phyloP scores from a whole-genome alignment of 2,329 filamentous ascomycete species.

The Fusarium sp. region DNA sequence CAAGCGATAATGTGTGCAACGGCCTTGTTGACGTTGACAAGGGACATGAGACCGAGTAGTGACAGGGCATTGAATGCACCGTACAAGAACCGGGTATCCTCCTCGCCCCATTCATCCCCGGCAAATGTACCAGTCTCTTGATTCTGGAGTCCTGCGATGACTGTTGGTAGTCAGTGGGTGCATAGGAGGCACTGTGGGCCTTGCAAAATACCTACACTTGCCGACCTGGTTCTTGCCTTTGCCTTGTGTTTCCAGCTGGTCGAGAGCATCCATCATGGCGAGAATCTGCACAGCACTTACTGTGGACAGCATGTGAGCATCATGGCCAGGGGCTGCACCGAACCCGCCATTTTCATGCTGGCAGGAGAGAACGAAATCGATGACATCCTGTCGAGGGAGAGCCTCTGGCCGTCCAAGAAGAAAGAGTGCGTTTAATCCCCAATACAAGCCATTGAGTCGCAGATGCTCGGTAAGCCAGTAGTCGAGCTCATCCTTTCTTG shows the following conservation, averaged over 20 bases:
- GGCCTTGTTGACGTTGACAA: constrained; percentile 83
- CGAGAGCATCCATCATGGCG: constrained; percentile 83
- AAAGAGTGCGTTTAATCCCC: constrained; percentile 90
- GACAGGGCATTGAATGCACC: constrained; percentile 90
- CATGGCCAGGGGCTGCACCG: constrained; percentile 91
- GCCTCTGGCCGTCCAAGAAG: constrained; percentile 83
- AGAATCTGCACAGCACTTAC: constrained; percentile 95
- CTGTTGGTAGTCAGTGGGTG: constrained; percentile 52
- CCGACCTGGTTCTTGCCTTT: constrained; percentile 75
- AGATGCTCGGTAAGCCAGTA: constrained; percentile 99
- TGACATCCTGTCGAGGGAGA: constrained; percentile 80
- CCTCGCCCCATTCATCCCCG: constrained; percentile 96
- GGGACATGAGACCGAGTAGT: constrained; percentile 75
- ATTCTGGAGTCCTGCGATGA: constrained; percentile 85
- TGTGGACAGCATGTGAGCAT: constrained; percentile 95
- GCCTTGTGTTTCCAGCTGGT: constrained; percentile 78
- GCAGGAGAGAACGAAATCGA: constrained; percentile 96
- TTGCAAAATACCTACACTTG: constrained; percentile 70
- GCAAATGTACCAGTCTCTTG: constrained; percentile 84
- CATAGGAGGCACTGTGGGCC: constrained; percentile 9
- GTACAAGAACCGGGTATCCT: constrained; percentile 94
- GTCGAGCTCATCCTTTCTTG: constrained; percentile 90
- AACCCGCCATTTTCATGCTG: constrained; percentile 91
- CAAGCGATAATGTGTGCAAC: constrained; percentile 83
- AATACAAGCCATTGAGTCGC: constrained; percentile 94